Evolutionary conservation across 2,329 filamentous ascomycete species (phyloP).

Genomic region (Talaromyces sp.): DNA sequence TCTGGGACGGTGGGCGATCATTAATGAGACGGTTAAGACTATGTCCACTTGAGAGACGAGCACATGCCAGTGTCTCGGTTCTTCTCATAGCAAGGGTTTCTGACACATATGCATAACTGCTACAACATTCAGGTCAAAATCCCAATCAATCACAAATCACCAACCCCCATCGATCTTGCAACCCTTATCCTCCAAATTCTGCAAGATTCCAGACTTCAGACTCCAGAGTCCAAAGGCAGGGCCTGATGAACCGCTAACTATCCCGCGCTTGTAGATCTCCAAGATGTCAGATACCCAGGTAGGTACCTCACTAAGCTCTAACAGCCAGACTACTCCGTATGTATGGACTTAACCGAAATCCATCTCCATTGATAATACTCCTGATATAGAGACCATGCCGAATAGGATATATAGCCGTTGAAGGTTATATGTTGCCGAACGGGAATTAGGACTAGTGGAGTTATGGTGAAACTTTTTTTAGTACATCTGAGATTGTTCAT

Average conservation of each 20-base stretch:
- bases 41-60: no score
- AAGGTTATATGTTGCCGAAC: background rate
- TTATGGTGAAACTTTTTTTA: background rate
- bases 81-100: background rate
- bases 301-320: background rate
- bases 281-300: no score
- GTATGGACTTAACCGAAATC: background rate
- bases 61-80: background rate
- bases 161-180: background rate
- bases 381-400: background rate
- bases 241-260: background rate
- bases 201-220: background rate
- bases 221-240: background rate
- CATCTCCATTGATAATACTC: background rate
- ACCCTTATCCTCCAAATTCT: background rate
- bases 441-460: background rate
- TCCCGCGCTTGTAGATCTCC: background rate
- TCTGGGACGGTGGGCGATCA: no score
- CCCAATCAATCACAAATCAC: background rate
- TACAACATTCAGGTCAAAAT: background rate
- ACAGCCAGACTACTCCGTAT: background rate
- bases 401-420: constrained; percentile 9
- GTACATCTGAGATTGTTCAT: background rate
- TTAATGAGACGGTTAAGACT: no score
- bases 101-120: background rate